Conservation (phyloP, 768 basidiomycete genomes). For the Russula olivacea region DNA sequence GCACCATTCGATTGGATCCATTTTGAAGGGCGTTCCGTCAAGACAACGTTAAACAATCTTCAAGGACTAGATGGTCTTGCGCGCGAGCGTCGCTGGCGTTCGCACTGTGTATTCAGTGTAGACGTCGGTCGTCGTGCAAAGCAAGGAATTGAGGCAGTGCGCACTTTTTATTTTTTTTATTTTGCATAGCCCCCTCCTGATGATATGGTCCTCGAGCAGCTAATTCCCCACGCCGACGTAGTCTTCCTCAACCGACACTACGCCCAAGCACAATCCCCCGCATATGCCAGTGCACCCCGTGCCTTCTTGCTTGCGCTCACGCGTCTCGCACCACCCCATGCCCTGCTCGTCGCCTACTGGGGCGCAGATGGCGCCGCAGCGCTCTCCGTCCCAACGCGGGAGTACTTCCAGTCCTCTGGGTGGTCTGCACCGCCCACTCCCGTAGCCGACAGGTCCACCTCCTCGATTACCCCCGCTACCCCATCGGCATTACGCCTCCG, state of each 20-base stretch:
- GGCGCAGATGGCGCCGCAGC: slow-evolving; percentile 75
- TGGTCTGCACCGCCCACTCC: slow-evolving; percentile 56
- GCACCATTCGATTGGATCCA: slow-evolving; percentile 86
- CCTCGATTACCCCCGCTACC: slow-evolving; percentile 16
- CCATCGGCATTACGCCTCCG: neutral
- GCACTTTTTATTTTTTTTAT: slow-evolving; percentile 21
- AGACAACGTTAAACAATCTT: slow-evolving; percentile 74
- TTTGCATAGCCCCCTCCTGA: neutral
- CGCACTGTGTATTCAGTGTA: slow-evolving; percentile 74
- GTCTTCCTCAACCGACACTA: slow-evolving; percentile 74
- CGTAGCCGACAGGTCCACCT: slow-evolving; percentile 25
- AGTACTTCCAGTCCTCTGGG: slow-evolving; percentile 81
- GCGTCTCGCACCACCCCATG: slow-evolving; percentile 60
- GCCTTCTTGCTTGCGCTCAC: slow-evolving; percentile 72
- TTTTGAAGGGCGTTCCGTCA: slow-evolving; percentile 75
- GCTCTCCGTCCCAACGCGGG: slow-evolving; percentile 72
- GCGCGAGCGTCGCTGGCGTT: slow-evolving; percentile 76
- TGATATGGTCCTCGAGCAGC: slow-evolving; percentile 36
- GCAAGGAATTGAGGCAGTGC: slow-evolving; percentile 74
- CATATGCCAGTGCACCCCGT: slow-evolving; percentile 61
- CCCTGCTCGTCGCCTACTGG: slow-evolving; percentile 78
- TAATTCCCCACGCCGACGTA: slow-evolving; percentile 78
- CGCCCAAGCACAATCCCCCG: slow-evolving; percentile 54
- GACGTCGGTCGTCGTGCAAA: slow-evolving; percentile 69
- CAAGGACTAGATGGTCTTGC: slow-evolving; percentile 76